These are phyloP conservation scores for Globisporangium iwayamae DNA, from an alignment of 352 stramenopile genomes.

Conservation along the genomic window DNA sequence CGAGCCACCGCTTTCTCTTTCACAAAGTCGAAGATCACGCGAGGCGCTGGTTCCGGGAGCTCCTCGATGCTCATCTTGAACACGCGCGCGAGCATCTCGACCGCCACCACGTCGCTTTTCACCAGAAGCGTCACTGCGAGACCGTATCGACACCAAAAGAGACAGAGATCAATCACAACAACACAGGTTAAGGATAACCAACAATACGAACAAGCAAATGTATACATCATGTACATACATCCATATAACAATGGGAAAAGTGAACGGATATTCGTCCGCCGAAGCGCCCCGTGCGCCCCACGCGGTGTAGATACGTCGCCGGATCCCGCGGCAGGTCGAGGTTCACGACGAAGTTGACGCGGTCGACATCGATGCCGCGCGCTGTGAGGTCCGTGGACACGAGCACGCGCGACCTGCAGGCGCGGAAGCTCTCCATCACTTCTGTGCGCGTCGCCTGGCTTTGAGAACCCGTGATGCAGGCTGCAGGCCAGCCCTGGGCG, in stretches of 20 bases:
- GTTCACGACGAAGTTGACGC: conserved; percentile 81
- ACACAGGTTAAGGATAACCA: conserved; percentile 15
- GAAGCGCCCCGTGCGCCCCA: conserved; percentile 72
- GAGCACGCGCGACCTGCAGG: conserved; percentile 48
- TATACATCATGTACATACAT: conserved; percentile 3
- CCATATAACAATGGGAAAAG: neutral
- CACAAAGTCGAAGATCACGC: conserved; percentile 34
- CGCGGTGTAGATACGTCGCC: conserved; percentile 75
- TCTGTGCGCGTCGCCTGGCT: conserved; percentile 50
- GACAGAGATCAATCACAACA: neutral
- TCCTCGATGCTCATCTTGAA: conserved; percentile 68
- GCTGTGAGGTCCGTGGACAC: conserved; percentile 78
- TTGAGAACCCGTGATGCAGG: conserved; percentile 67
- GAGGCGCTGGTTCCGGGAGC: conserved; percentile 39
- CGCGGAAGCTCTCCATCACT: conserved; percentile 62
- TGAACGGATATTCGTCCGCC: conserved; percentile 65
- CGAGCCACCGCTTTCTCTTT: neutral
- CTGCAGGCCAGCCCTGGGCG: conserved; percentile 50
- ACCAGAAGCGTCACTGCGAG: conserved; percentile 68
- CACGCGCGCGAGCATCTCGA: conserved; percentile 54
- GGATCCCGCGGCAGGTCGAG: conserved; percentile 68
- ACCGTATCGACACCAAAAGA: conserved; percentile 24
- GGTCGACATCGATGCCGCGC: conserved; percentile 72
- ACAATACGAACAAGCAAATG: neutral
- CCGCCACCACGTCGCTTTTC: conserved; percentile 39